phyloP scores from a whole-genome alignment of 148 eudicot species.

The Salicornia ramosissima region DNA sequence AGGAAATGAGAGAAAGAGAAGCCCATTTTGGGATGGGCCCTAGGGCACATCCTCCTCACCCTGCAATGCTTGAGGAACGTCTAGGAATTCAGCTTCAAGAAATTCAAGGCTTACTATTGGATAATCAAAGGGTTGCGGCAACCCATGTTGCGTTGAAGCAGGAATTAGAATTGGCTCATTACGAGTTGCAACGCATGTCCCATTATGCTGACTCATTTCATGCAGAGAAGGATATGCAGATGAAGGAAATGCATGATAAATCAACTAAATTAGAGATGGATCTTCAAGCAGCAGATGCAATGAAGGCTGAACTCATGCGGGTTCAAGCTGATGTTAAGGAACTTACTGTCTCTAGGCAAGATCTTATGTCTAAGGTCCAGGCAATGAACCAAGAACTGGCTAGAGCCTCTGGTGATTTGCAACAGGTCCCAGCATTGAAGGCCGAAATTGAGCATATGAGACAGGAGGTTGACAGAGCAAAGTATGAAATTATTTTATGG shows the following conservation, averaged over 20 bases:
- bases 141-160: conserved; percentile 93
- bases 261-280: conserved; percentile 75
- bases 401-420: conserved; percentile 65
- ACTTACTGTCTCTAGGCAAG: conserved; percentile 59
- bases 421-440: conserved; percentile 67
- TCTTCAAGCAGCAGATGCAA: conserved; percentile 56
- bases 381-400: conserved; percentile 72
- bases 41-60: conserved; percentile 70
- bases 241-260: conserved; percentile 68
- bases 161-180: conserved; percentile 72
- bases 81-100: conserved; percentile 76
- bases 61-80: conserved; percentile 81
- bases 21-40: conserved; percentile 57
- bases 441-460: conserved; percentile 70
- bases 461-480: conserved; percentile 71
- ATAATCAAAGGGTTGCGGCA: conserved; percentile 80
- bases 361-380: conserved; percentile 62
- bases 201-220: conserved; percentile 53
- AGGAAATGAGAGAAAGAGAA: conserved; percentile 44
- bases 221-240: conserved; percentile 66
- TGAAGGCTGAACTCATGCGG: conserved; percentile 72
- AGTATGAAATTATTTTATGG: conserved; percentile 38
- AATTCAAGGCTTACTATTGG: conserved; percentile 63
- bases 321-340: conserved; percentile 70
- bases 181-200: conserved; percentile 57